Evolutionary conservation across 139 green algal genomes (phyloP).

Genomic region (Asterochloris sp.): DNA sequence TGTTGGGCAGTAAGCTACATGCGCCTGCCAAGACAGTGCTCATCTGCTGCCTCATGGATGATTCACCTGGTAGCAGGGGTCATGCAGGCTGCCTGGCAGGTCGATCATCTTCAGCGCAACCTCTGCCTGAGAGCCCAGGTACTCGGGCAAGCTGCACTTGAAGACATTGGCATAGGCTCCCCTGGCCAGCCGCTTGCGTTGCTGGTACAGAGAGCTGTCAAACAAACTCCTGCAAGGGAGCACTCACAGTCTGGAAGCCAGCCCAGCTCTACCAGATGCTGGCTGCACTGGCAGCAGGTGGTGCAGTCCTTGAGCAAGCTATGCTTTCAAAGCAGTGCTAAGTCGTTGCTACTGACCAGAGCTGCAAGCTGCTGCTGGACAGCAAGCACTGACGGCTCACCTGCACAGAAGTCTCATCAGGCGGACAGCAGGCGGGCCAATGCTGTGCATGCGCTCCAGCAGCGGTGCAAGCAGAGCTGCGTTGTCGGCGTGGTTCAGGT

Average conservation of each 20-base stretch:
- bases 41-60: no score
- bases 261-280: not conserved
- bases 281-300: not conserved
- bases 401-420: slow-evolving; percentile 6
- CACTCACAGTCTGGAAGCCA: no score
- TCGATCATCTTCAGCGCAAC: slow-evolving; percentile 10
- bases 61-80: not conserved
- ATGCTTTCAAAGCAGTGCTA: not conserved
- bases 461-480: not conserved
- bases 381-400: not conserved
- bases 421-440: not conserved
- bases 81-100: slow-evolving; percentile 3
- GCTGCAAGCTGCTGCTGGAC: not conserved
- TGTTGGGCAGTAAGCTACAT: no score
- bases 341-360: not conserved
- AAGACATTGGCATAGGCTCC: slow-evolving; percentile 11
- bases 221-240: slow-evolving; percentile 4
- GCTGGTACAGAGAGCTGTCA: slow-evolving; percentile 10
- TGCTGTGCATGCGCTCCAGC: slow-evolving; percentile 2
- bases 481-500: slow-evolving; percentile 4
- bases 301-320: not conserved
- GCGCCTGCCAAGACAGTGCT: no score
- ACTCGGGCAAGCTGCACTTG: not conserved
- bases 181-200: slow-evolving; percentile 1
- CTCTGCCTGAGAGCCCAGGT: not conserved